These are phyloP conservation scores for Stemphylium lycopersici DNA, from an alignment of 2,329 filamentous ascomycete genomes.

Conservation along the genomic window DNA sequence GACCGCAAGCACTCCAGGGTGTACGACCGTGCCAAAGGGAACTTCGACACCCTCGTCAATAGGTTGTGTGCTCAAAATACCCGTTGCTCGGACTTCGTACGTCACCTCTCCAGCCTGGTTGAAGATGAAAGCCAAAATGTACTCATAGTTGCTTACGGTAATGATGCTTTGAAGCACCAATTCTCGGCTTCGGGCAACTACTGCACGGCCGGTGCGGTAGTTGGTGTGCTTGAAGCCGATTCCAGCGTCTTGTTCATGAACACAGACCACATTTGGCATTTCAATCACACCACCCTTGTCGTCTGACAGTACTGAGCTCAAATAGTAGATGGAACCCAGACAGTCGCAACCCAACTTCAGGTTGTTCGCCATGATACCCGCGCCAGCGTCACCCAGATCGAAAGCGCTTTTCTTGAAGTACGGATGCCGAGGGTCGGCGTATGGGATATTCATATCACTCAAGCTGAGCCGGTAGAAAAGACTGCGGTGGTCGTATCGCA, in stretches of 20 bases:
- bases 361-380: constrained; percentile 72
- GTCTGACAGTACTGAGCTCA: constrained; percentile 64
- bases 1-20: constrained; percentile 70
- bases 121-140: constrained; percentile 74
- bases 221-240: constrained; percentile 76
- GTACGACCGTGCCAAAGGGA: constrained; percentile 71
- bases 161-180: constrained; percentile 73
- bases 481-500: constrained; percentile 67
- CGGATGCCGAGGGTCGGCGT: constrained; percentile 69
- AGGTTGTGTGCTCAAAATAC: constrained; percentile 70
- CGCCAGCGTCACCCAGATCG: constrained; percentile 70
- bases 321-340: constrained; percentile 72
- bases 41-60: constrained; percentile 70
- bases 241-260: constrained; percentile 73
- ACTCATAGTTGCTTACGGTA: constrained; percentile 75
- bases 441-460: constrained; percentile 70
- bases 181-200: constrained; percentile 67
- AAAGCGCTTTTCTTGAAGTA: constrained; percentile 71
- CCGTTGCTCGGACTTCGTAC: constrained; percentile 72
- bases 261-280: constrained; percentile 71
- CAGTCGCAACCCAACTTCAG: constrained; percentile 74
- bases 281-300: constrained; percentile 64
- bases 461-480: constrained; percentile 71
- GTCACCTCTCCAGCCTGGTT: constrained; percentile 71
- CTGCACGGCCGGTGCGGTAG: constrained; percentile 69